Percentiles rank a stretch among this genome's conserved stretches.
These are phyloP conservation scores for Melampsora americana DNA, from an alignment of 1,284 basidiomycete species.

Conservation along the genomic window DNA sequence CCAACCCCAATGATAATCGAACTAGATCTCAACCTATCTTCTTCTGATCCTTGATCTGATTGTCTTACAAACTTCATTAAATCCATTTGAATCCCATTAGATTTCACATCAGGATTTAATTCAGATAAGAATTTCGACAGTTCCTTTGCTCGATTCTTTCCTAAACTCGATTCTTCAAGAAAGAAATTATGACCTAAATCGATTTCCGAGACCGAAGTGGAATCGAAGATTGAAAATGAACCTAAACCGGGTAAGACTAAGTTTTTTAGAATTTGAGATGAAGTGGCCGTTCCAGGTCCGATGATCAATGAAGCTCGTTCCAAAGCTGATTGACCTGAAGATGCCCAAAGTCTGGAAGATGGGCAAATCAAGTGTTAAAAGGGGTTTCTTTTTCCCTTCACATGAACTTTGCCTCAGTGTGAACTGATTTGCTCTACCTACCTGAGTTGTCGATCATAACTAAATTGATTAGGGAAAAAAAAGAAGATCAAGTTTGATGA, in stretches of 20 bases:
- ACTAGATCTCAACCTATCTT: slow-evolving; percentile 63
- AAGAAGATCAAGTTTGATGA: background rate
- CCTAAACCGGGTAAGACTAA: slow-evolving; percentile 91
- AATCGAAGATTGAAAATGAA: slow-evolving; percentile 81
- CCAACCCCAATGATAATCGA: slow-evolving; percentile 81
- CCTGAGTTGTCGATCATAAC: slow-evolving; percentile 41
- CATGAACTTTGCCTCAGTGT: too few relatives aligned
- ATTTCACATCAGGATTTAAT: slow-evolving; percentile 81
- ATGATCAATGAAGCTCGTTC: slow-evolving; percentile 80
- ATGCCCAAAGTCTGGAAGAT: slow-evolving; percentile 81
- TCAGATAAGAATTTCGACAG: slow-evolving; percentile 74
- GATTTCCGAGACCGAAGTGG: slow-evolving; percentile 62
- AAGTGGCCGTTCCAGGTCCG: slow-evolving; percentile 72
- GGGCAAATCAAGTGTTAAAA: slow-evolving; percentile 24
- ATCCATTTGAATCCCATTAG: slow-evolving; percentile 60
- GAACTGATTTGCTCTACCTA: background rate
- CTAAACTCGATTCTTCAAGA: slow-evolving; percentile 71
- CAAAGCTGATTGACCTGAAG: slow-evolving; percentile 84
- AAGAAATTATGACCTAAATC: slow-evolving; percentile 98
- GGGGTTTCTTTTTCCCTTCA: too few relatives aligned
- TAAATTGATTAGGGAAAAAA: background rate
- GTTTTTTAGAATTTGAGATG: slow-evolving; percentile 85
- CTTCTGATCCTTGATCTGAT: slow-evolving; percentile 50
- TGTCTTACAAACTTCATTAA: background rate
- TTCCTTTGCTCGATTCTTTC: slow-evolving; percentile 74